Base-by-base conservation (phyloP, 192 early-diverging fungal genomes). In the Coemansia sp. region DNA sequence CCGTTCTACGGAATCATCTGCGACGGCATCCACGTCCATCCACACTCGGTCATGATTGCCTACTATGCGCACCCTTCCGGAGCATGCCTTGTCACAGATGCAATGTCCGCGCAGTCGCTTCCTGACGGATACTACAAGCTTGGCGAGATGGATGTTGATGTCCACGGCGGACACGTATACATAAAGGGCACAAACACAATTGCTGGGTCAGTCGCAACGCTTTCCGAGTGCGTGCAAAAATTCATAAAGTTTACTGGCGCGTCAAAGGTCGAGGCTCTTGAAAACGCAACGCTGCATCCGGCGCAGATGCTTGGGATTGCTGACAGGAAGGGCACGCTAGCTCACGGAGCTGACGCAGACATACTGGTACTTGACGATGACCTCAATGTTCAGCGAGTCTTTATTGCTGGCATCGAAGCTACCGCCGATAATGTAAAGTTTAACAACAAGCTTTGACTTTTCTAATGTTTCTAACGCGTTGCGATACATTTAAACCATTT, bases 1-100 rank as follows among this genome's bases (percentile, higher is more conserved):
- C 91, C 92, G 25, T 92, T 85, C 70, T 94, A 92, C 71, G 92
- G 92, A 45, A 81, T 92, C 52, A 94, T 94, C 66, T 90, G 90
- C 62, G 90, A 92, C 63, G 92, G 92, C 57, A 84, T 92, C 52
- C 91, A 92, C 63, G 90, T 90, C 10, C 89, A 91, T 66, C 91
- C 91, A 25, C 89, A 92, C 71, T 90, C 86, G 35, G 85, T 92
- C 38, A 87, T 87, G 68, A 91, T 92, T 43, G 92, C 89, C 10
- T 93, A 93, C 65, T 85, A 89, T 58, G 87, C 91, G 2, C 91
- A 93, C 59, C 91, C 92, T 2, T 68, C 73, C 40, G 91, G 92
- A 20, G 88, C 85, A 14, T 85, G 93, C 63, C 79, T 94, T 17
- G 90, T 94, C 17, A 92, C 92, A 1, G 91, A 94, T 65, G 91